A percentile compares a stretch with the other conserved stretches of the same genome.
Conservation (phyloP, 2,329 filamentous ascomycete genomes). For the Colletotrichum chlorophyti region DNA sequence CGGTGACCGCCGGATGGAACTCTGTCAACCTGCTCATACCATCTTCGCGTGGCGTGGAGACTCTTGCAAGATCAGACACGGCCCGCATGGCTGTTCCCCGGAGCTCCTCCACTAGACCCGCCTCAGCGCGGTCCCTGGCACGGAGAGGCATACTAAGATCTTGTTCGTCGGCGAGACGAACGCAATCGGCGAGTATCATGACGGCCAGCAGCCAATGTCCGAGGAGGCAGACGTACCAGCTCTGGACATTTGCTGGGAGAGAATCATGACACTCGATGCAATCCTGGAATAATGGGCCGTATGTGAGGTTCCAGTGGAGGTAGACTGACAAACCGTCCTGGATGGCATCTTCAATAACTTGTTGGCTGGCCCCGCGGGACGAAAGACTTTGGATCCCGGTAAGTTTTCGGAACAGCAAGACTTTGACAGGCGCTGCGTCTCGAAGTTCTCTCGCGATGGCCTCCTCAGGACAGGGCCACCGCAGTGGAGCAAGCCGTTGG, state of each 20-base stretch:
- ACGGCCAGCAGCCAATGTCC: slow-evolving; percentile 65
- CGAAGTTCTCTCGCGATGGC: slow-evolving; percentile 55
- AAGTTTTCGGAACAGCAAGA: slow-evolving; percentile 63
- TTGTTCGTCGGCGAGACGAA: slow-evolving; percentile 56
- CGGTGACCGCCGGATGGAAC: slow-evolving; percentile 60
- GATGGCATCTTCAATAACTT: slow-evolving; percentile 55
- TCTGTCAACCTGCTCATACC: slow-evolving; percentile 36
- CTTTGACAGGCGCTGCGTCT: slow-evolving; percentile 63
- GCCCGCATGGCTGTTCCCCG: slow-evolving; percentile 50
- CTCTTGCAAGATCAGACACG: slow-evolving; percentile 55
- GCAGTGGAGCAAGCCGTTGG: slow-evolving; percentile 36
- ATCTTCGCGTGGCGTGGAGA: slow-evolving; percentile 43
- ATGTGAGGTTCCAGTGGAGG: slow-evolving; percentile 60
- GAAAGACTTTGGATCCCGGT: slow-evolving; percentile 59
- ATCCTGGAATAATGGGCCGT: slow-evolving; percentile 58
- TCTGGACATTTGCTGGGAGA: slow-evolving; percentile 60
- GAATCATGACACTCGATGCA: slow-evolving; percentile 55
- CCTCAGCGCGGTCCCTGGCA: slow-evolving; percentile 34
- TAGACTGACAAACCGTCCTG: slow-evolving; percentile 55
- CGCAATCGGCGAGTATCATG: slow-evolving; percentile 60
- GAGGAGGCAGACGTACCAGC: slow-evolving; percentile 65
- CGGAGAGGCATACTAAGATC: slow-evolving; percentile 35
- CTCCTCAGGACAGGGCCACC: slow-evolving; percentile 63
- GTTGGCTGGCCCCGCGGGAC: slow-evolving; percentile 46
- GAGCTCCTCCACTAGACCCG: slow-evolving; percentile 46